Conservation (phyloP, 257 asterid species). For the Plantago elongata region DNA sequence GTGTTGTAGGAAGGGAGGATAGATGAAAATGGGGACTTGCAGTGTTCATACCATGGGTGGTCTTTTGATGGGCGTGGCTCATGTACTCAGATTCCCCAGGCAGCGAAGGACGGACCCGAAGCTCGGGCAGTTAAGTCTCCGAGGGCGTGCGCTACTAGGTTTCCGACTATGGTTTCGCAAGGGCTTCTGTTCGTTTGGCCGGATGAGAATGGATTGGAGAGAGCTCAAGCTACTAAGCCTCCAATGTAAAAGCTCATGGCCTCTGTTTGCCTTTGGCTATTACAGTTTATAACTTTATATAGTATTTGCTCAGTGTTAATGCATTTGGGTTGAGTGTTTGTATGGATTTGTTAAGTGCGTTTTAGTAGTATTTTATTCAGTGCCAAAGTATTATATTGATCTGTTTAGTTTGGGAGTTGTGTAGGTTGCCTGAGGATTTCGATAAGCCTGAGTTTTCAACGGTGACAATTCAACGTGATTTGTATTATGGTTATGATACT, state of each 20-base stretch:
- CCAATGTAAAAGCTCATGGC: constrained; percentile 47
- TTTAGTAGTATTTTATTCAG: neutral
- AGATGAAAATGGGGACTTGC: constrained; percentile 96
- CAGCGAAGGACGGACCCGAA: constrained; percentile 87
- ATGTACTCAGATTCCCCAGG: constrained; percentile 88
- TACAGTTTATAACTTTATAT: constrained; percentile 14
- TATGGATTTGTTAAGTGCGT: neutral
- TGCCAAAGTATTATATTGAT: neutral
- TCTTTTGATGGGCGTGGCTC: constrained; percentile 94
- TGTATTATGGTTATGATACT: constrained; percentile 92
- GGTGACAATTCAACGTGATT: constrained; percentile 90
- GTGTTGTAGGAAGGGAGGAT: constrained; percentile 81
- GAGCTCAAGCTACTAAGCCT: constrained; percentile 73
- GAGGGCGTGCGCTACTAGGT: constrained; percentile 80
- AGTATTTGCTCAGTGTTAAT: neutral
- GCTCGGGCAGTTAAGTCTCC: constrained; percentile 78
- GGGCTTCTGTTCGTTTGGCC: constrained; percentile 99
- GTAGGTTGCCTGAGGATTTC: constrained; percentile 96
- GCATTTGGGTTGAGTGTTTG: constrained; percentile 16
- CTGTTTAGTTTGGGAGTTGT: constrained; percentile 16
- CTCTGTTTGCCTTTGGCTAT: neutral
- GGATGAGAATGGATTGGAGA: constrained; percentile 89
- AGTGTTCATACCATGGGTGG: constrained; percentile 99
- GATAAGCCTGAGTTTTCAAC: constrained; percentile 85
- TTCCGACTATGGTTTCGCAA: constrained; percentile 91